Base-by-base conservation (phyloP, 164 flowering plant genomes). In the Aristolochia californica region DNA sequence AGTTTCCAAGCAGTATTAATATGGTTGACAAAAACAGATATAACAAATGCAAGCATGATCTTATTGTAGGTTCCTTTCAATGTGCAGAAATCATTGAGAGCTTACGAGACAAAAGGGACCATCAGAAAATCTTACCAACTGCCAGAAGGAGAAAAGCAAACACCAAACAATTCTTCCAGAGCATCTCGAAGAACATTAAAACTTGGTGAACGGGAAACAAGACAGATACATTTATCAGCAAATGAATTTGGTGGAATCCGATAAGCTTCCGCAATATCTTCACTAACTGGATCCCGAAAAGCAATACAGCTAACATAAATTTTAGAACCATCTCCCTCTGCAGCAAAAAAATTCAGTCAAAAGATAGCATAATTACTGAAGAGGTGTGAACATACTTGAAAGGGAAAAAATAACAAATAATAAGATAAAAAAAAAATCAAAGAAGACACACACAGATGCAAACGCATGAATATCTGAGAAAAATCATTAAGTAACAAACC, bases 321-420 rank as follows among this genome's bases (percentile, higher is more conserved):
- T 74, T 94, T 94, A 22, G 99, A 85, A 9, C 99, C 99, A 76
- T 94, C 97, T 25, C 99, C 99, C 87, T 94, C 99, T 91, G 87
- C 75, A 72, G 43, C 9, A 69, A 68, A 58, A n/a, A n/a, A 14
- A 13, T 65, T 26, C 22, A 30, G 55, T 45, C 54, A 66, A 62
- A 57, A 43, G 5, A 9, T 12, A 34, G 40, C 12, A 24, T 21
- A 49, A 17, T 48, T 18, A 15, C 12, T n/a, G 38, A 23, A 44
- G 2, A 55, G n/a, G 18, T 2, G 20, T 45, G 48, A 4, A 47
- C 50, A 4, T 2, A 20, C 0, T 20, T 5, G 15, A 24, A 20
- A 53, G 56, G 13, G 26, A 24, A 24, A 25, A 11, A 12, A 17
- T 16, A 47, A 11, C 16, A 43, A 45, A 16, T 21, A 47, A 47